Evolutionary conservation across 106 monocot species (phyloP), one percentile per base, ranked within the genome.

Genomic region (Dendrobium nobile): DNA sequence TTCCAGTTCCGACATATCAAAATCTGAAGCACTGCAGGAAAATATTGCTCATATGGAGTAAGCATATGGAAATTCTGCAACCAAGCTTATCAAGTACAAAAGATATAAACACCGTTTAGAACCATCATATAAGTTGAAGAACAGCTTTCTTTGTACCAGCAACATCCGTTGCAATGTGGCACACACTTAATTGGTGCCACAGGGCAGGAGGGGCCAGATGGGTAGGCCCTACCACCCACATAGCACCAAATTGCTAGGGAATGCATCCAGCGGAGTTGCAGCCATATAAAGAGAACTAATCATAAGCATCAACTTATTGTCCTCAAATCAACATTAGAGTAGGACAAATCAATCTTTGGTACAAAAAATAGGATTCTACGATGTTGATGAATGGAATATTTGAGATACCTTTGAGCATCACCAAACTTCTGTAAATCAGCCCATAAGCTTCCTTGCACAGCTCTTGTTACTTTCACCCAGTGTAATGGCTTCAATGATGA

Each of bases 401-500:
- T 43, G 51, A 42, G 72, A 77, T 86, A 99, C 99, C 95, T 91
- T 7, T 86, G 82, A 41, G 86, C 73, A 80, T 99, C 91, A 84
- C 88, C 87, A 77, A 82, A 81, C 77, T 83, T 89, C 61, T 99
- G 99, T 59, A 99, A 79, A 65, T 99, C 99, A 67, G 91, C 99
- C 99, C 99, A 99, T 45, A 99, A 89, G 80, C 95, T 99, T 84
- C 95, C 99, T 85, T 99, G 95, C 18, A 90, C 85, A 64, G 93
- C 93, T 85, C 99, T 87, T 78, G 95, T 88, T 37, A 99, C 95
- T 89, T 95, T 99, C 54, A 99, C 90, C 99, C 99, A 99, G 77
- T 99, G 99, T 75, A 99, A 78, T 73, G 95, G 95, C 80, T 99
- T 99, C 80, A 99, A 77, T 22, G 85, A 86, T 74, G 91, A 82